phyloP scores from a whole-genome alignment of 106 monocot genomes.

The Dendrobium chrysotoxum region DNA sequence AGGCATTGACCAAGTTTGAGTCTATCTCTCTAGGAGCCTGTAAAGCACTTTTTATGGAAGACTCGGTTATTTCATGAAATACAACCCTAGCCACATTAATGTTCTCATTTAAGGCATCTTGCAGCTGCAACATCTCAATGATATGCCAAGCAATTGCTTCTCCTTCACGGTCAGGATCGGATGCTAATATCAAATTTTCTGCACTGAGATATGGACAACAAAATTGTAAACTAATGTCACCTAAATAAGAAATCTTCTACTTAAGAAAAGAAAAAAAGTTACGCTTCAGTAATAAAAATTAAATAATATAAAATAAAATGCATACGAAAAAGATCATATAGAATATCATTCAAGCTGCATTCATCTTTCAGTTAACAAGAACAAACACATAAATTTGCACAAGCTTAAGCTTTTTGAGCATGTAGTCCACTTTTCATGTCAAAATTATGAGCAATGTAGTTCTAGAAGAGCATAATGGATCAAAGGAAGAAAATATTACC shows the following conservation, averaged over 20 bases:
- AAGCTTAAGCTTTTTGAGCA: background rate
- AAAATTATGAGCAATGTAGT: background rate
- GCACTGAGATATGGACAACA: constrained; percentile 36
- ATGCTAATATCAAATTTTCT: constrained; percentile 87
- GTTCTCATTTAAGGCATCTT: constrained; percentile 67
- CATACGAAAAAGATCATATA: background rate
- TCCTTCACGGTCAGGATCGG: constrained; percentile 98
- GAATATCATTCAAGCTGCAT: background rate
- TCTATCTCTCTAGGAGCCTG: constrained; percentile 71
- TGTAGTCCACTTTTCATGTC: background rate
- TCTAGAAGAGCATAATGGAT: background rate
- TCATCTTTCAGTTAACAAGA: background rate
- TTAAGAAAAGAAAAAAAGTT: background rate
- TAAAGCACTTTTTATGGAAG: constrained; percentile 72
- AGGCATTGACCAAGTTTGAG: constrained; percentile 86
- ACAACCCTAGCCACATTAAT: constrained; percentile 75
- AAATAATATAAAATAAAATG: background rate
- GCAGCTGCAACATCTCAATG: constrained; percentile 81
- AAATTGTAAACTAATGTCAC: background rate
- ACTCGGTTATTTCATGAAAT: constrained; percentile 96
- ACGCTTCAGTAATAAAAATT: background rate
- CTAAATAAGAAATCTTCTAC: background rate
- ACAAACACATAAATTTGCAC: background rate
- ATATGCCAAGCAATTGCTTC: constrained; percentile 99
- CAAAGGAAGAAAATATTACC: background rate